phyloP scores from a whole-genome alignment of 1,139 yeast species.

The Suhomyces terraborum region DNA sequence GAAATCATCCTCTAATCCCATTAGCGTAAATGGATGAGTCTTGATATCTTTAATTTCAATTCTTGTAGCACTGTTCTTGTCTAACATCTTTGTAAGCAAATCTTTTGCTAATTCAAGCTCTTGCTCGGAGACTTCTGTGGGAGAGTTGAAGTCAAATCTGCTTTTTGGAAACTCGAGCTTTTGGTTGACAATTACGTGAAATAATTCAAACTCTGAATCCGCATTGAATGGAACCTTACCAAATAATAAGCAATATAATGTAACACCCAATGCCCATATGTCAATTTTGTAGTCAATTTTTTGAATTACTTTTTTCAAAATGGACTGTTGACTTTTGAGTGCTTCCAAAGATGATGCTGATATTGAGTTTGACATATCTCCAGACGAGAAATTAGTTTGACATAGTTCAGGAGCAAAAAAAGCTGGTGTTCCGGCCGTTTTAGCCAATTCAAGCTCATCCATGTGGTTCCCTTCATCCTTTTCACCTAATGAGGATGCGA shows the following conservation, averaged over 20 bases:
- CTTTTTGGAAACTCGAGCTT: slow-evolving; percentile 62
- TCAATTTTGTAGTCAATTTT: slow-evolving; percentile 77
- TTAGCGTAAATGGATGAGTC: slow-evolving; percentile 72
- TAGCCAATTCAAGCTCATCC: slow-evolving; percentile 80
- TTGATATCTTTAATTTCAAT: slow-evolving; percentile 75
- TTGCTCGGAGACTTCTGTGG: slow-evolving; percentile 37
- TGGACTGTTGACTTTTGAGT: slow-evolving; percentile 23
- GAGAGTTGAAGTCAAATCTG: slow-evolving; percentile 40
- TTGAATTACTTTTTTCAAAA: slow-evolving; percentile 31
- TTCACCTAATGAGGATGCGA: slow-evolving; percentile 65
- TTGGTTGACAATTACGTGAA: slow-evolving; percentile 75
- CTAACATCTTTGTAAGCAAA: slow-evolving; percentile 60
- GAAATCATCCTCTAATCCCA: slow-evolving; percentile 55
- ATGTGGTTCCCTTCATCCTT: slow-evolving; percentile 44
- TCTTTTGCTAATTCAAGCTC: slow-evolving; percentile 69
- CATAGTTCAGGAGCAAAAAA: slow-evolving; percentile 81
- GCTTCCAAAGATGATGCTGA: slow-evolving; percentile 30
- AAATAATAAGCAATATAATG: slow-evolving; percentile 82
- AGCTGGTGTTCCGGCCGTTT: slow-evolving; percentile 91
- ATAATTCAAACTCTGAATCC: slow-evolving; percentile 81
- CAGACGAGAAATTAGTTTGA: slow-evolving; percentile 41
- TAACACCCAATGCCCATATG: slow-evolving; percentile 96
- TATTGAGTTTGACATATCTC: slow-evolving; percentile 11
- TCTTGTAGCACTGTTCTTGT: slow-evolving; percentile 70
- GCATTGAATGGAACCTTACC: slow-evolving; percentile 92